Conservation (phyloP, 2,329 filamentous ascomycete genomes). For the Aschersonia sp. region DNA sequence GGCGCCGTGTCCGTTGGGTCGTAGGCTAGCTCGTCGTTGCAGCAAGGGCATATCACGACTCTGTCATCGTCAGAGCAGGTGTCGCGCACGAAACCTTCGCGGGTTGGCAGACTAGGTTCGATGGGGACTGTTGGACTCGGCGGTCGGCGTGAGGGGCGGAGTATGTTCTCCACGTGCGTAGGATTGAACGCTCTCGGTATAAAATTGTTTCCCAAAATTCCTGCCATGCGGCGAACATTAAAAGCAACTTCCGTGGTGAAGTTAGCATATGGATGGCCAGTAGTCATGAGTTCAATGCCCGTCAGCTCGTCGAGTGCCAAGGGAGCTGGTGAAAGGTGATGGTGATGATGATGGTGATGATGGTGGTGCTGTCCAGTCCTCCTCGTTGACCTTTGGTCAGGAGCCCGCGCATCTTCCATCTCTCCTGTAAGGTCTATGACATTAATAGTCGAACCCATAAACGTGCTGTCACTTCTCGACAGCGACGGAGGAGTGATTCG, state of each 20-base stretch:
- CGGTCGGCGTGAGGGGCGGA: constrained; percentile 15
- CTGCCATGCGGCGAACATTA: constrained; percentile 13
- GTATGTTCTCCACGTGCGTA: constrained; percentile 8
- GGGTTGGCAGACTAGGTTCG: constrained; percentile 48
- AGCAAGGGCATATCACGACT: constrained; percentile 71
- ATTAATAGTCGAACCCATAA: constrained; percentile 16
- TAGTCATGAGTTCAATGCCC: constrained; percentile 12
- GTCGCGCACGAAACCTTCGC: constrained; percentile 67
- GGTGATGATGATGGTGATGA: constrained; percentile 5
- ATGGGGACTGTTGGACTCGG: constrained; percentile 32
- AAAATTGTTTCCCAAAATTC: constrained; percentile 11
- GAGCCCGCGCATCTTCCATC: constrained; percentile 16
- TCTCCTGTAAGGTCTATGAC: constrained; percentile 41
- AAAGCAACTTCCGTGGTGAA: constrained; percentile 5
- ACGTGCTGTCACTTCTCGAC: constrained; percentile 28
- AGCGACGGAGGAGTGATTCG: constrained; percentile 25
- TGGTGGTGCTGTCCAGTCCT: constrained; percentile 4
- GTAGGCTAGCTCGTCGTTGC: constrained; percentile 67
- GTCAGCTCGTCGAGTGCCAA: constrained; percentile 10
- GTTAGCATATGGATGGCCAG: neutral
- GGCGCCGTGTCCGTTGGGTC: constrained; percentile 34
- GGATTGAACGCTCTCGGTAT: constrained; percentile 6
- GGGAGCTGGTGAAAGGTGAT: constrained; percentile 2
- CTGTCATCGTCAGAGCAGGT: constrained; percentile 49
- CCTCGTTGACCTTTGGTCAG: constrained; percentile 1